phyloP scores from a whole-genome alignment of 2,329 filamentous ascomycete genomes.

The Phyllosticta citrichinensis region DNA sequence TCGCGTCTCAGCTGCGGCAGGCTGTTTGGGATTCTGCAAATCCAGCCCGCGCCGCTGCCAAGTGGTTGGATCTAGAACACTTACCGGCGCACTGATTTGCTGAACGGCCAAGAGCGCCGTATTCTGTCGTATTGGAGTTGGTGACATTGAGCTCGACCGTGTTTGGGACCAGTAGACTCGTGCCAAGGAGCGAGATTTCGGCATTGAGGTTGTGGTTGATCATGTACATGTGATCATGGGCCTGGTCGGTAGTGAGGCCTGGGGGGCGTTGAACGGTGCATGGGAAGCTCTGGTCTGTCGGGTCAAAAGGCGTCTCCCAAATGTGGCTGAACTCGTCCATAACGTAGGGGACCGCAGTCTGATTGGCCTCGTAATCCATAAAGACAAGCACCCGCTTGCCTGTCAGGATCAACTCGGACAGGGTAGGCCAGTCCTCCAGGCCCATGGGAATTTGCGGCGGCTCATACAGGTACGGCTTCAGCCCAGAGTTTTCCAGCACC shows the following conservation, averaged over 20 bases:
- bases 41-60: background rate
- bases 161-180: slow-evolving; percentile 26
- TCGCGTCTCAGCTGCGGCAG: slow-evolving; percentile 3
- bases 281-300: slow-evolving; percentile 57
- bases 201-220: slow-evolving; percentile 88
- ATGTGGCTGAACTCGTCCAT: slow-evolving; percentile 80
- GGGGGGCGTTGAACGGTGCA: slow-evolving; percentile 73
- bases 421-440: slow-evolving; percentile 71
- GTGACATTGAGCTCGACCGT: slow-evolving; percentile 24
- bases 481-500: slow-evolving; percentile 60
- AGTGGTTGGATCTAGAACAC: slow-evolving; percentile 9
- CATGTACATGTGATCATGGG: slow-evolving; percentile 59
- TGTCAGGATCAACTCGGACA: slow-evolving; percentile 46
- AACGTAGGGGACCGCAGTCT: slow-evolving; percentile 69
- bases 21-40: background rate
- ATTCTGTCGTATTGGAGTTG: slow-evolving; percentile 22
- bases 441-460: slow-evolving; percentile 62
- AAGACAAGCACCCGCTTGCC: slow-evolving; percentile 30
- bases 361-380: slow-evolving; percentile 50
- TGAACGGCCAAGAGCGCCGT: slow-evolving; percentile 26
- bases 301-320: slow-evolving; percentile 87
- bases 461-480: slow-evolving; percentile 62
- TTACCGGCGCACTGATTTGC: slow-evolving; percentile 24
- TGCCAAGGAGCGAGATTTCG: slow-evolving; percentile 40
- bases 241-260: slow-evolving; percentile 41